Conservation (phyloP, 176 grass and related monocot species). For the Tillandsia fasciculata region DNA sequence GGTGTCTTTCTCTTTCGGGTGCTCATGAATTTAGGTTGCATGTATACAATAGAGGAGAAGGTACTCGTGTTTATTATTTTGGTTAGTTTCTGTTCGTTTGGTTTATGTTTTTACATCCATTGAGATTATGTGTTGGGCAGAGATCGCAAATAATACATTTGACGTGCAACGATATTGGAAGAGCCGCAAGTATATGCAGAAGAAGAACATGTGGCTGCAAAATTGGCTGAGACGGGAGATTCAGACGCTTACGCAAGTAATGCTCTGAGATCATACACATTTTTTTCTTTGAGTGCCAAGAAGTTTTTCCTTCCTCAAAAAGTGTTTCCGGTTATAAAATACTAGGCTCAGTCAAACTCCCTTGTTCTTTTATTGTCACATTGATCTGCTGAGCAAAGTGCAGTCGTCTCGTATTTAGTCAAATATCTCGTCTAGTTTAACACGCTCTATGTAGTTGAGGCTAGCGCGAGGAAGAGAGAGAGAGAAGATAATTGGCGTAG, state of each 20-base stretch:
- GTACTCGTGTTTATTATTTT: neutral
- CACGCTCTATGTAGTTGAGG: no score
- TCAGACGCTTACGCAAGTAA: conserved; percentile 40
- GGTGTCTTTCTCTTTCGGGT: conserved; percentile 35
- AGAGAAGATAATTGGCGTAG: no score
- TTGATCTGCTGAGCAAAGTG: no score
- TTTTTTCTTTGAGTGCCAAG: neutral
- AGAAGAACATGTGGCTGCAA: conserved; percentile 37
- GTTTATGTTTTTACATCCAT: conserved; percentile 3
- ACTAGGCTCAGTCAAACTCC: no score
- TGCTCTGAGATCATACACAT: neutral
- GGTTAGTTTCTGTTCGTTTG: neutral
- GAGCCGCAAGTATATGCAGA: conserved; percentile 24
- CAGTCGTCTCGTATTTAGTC: no score
- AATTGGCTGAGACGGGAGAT: conserved; percentile 47
- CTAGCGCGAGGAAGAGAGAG: no score
- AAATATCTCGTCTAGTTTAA: no score
- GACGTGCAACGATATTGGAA: conserved; percentile 40
- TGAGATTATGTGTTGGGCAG: conserved; percentile 19
- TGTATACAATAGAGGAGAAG: conserved; percentile 33
- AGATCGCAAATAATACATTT: conserved; percentile 4
- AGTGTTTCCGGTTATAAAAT: no score
- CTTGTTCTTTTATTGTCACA: no score
- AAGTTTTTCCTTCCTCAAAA: no score
- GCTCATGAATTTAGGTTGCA: conserved; percentile 25